A percentile compares a stretch with the other conserved stretches of the same genome.
These are phyloP conservation scores for Saccharomycopsis hybrid DNA, from an alignment of 1,139 yeast genomes.

Conservation along the genomic window DNA sequence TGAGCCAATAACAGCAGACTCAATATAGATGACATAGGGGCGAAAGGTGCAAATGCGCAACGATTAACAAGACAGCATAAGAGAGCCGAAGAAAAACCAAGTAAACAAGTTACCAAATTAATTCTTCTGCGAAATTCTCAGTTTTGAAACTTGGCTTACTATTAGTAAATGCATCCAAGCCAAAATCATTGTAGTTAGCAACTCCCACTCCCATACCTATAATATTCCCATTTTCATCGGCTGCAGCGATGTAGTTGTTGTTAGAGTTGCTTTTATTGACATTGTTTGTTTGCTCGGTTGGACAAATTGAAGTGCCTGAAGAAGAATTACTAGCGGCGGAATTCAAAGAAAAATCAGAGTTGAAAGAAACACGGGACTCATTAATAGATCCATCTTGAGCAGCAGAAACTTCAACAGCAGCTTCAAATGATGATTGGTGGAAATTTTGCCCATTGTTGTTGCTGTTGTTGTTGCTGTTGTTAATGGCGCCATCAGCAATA, in stretches of 20 bases:
- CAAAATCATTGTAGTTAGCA: conserved; percentile 4
- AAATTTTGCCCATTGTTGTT: background rate
- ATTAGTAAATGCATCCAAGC: background rate
- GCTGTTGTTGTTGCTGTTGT: background rate
- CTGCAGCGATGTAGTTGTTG: background rate
- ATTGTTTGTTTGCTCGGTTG: background rate
- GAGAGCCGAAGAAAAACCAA: background rate
- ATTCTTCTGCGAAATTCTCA: conserved; percentile 3
- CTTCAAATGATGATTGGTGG: background rate
- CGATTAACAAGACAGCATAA: background rate
- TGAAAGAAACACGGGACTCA: conserved; percentile 9
- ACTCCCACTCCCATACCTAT: background rate
- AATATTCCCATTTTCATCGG: no score
- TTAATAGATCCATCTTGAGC: background rate
- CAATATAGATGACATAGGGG: no score
- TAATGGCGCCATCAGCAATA: background rate
- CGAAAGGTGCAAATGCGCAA: no score
- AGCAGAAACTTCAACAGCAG: background rate
- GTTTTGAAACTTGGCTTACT: conserved; percentile 4
- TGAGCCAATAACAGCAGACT: no score
- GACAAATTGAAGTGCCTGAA: background rate
- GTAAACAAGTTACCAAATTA: conserved; percentile 4
- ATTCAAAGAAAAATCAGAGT: conserved; percentile 12
- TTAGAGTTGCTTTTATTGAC: background rate
- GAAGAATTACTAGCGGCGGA: conserved; percentile 2